A percentile compares a stretch with the other conserved stretches of the same genome.
These are phyloP conservation scores for Biancaea sappan DNA, from an alignment of 306 rosid species.

Conservation along the genomic window DNA sequence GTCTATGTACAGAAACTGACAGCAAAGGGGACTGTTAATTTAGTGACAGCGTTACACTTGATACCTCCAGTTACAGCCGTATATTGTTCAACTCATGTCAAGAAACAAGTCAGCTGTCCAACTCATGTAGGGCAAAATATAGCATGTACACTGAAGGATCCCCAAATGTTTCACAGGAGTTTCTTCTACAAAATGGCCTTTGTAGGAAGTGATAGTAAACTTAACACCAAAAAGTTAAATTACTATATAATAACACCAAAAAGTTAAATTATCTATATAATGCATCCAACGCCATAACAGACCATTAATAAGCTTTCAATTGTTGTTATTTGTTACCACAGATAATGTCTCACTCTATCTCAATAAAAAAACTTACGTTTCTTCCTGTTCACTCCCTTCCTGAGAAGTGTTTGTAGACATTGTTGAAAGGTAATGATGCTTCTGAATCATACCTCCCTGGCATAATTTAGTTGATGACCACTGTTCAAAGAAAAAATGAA, in stretches of 20 bases:
- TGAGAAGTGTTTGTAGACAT: conserved; percentile 32
- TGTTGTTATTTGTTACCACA: not conserved
- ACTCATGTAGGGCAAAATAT: conserved; percentile 12
- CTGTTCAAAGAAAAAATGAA: conserved; percentile 4
- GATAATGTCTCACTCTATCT: conserved; percentile 10
- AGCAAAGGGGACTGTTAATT: conserved; percentile 4
- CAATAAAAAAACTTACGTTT: conserved; percentile 46
- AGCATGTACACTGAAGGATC: not conserved
- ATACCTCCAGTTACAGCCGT: conserved; percentile 1
- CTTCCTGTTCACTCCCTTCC: conserved; percentile 30
- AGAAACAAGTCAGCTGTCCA: conserved; percentile 14
- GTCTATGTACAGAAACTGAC: no score
- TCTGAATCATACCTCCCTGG: conserved; percentile 35
- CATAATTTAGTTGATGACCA: conserved; percentile 24
- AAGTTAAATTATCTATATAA: not conserved
- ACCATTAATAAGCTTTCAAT: conserved; percentile 14
- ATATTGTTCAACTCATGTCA: conserved; percentile 1
- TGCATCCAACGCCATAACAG: conserved; percentile 14
- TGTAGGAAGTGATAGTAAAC: not conserved
- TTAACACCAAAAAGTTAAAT: not conserved
- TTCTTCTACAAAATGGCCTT: not conserved
- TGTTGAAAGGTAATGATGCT: conserved; percentile 41
- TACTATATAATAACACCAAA: not conserved
- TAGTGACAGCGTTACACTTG: not conserved
- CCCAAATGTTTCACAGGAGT: not conserved